Conservation (phyloP, 768 basidiomycete species). For the Piloderma croceum region DNA sequence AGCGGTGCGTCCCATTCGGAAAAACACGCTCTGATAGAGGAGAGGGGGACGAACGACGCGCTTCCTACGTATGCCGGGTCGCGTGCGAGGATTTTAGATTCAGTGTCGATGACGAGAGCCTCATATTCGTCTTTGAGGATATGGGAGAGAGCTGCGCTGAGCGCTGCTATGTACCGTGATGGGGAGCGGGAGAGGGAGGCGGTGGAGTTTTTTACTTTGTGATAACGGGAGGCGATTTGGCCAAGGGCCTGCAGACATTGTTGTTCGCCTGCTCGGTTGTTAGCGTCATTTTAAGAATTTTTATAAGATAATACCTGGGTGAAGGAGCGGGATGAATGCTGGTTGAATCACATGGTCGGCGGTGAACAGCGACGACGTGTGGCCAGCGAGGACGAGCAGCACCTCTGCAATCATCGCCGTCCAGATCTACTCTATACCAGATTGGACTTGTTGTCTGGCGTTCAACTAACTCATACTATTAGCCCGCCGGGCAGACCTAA, state of each 20-base stretch:
- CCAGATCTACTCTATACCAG: too few relatives aligned
- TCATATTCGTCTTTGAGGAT: constrained; percentile 81
- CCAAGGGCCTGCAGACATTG: constrained; percentile 79
- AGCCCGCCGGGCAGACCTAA: too few relatives aligned
- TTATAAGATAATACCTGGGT: too few relatives aligned
- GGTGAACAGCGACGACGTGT: constrained; percentile 79
- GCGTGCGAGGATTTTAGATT: constrained; percentile 69
- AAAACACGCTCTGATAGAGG: constrained; percentile 77
- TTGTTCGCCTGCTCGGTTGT: too few relatives aligned
- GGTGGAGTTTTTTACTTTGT: constrained; percentile 59
- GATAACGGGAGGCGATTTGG: constrained; percentile 68
- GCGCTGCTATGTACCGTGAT: constrained; percentile 74
- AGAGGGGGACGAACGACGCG: constrained; percentile 80
- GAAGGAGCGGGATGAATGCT: constrained; percentile 64
- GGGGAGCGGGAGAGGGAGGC: constrained; percentile 45
- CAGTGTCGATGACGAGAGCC: constrained; percentile 69
- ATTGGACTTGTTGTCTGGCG: too few relatives aligned
- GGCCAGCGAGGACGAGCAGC: constrained; percentile 80
- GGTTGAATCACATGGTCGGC: constrained; percentile 53
- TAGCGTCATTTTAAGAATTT: too few relatives aligned
- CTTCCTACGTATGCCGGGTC: constrained; percentile 75
- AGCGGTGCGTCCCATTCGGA: constrained; percentile 87
- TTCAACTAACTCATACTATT: too few relatives aligned
- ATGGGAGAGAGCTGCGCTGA: constrained; percentile 66
- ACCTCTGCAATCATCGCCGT: constrained; percentile 80